phyloP scores from a whole-genome alignment of 1,284 basidiomycete species.

The Trichosporon ovoides region DNA sequence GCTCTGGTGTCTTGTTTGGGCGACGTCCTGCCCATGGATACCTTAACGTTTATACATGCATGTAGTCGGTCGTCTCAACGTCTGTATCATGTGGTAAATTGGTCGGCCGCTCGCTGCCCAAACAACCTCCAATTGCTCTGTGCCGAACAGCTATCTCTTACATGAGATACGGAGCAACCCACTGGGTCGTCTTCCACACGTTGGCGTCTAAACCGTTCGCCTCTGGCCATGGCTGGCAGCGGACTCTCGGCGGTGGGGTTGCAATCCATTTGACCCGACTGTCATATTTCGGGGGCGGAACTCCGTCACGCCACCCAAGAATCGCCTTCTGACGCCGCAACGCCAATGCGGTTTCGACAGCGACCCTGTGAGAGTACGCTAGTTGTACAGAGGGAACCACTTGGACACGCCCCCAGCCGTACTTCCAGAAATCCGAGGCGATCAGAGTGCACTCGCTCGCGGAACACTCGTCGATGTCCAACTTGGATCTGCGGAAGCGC shows the following conservation, averaged over 20 bases:
- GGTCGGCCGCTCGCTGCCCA: too few relatives aligned
- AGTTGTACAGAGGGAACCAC: constrained; percentile 48
- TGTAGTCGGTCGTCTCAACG: too few relatives aligned
- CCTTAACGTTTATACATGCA: too few relatives aligned
- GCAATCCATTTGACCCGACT: constrained; percentile 21
- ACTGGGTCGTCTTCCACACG: constrained; percentile 46
- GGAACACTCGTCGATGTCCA: constrained; percentile 38
- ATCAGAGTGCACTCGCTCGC: constrained; percentile 45
- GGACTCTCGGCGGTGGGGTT: constrained; percentile 40
- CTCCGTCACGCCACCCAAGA: constrained; percentile 41
- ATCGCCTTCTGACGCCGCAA: constrained; percentile 24
- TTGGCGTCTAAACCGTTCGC: constrained; percentile 44
- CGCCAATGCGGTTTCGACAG: constrained; percentile 28
- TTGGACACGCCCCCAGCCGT: constrained; percentile 38
- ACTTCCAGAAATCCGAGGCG: constrained; percentile 46
- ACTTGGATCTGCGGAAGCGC: constrained; percentile 39
- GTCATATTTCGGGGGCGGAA: constrained; percentile 29
- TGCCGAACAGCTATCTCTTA: constrained; percentile 11
- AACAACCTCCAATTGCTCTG: too few relatives aligned
- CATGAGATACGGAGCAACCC: constrained; percentile 40
- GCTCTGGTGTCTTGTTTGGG: too few relatives aligned
- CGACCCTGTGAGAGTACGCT: constrained; percentile 42
- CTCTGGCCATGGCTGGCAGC: constrained; percentile 50
- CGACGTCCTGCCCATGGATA: too few relatives aligned
- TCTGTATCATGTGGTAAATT: too few relatives aligned